These are phyloP conservation scores for Arabidopsis hybrid DNA, from an alignment of 441 rosid species.

Conservation along the genomic window DNA sequence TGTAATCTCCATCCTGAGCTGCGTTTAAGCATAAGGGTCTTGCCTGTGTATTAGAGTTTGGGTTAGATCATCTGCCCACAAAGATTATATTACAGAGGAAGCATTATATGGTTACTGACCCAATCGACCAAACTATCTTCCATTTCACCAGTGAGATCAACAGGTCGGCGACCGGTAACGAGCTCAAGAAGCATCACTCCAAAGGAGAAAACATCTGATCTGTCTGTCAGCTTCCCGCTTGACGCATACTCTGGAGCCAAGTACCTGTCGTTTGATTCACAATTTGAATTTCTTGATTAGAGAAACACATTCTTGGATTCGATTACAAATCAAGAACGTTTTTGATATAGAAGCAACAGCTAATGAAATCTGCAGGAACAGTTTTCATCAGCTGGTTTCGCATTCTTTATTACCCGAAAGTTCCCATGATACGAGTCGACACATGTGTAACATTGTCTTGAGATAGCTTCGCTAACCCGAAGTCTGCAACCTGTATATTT, in stretches of 20 bases:
- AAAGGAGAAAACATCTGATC: slow-evolving; percentile 91
- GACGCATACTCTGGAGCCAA: slow-evolving; percentile 97
- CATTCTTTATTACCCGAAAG: slow-evolving; percentile 73
- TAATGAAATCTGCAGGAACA: background rate
- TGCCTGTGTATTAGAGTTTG: slow-evolving; percentile 66
- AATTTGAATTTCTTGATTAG: slow-evolving; percentile 20
- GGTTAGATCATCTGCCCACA: no score
- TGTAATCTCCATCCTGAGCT: slow-evolving; percentile 58
- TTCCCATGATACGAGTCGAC: slow-evolving; percentile 95
- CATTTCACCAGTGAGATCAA: slow-evolving; percentile 59
- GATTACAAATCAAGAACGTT: background rate
- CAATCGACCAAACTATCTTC: slow-evolving; percentile 91
- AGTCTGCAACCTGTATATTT: slow-evolving; percentile 76
- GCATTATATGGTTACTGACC: slow-evolving; percentile 49
- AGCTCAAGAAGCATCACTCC: slow-evolving; percentile 91
- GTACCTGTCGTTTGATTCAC: slow-evolving; percentile 55
- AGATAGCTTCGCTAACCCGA: slow-evolving; percentile 83
- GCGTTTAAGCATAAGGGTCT: slow-evolving; percentile 67
- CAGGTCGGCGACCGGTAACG: slow-evolving; percentile 76
- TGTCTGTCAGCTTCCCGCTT: slow-evolving; percentile 88
- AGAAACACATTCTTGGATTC: slow-evolving; percentile 6
- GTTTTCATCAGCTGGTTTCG: background rate
- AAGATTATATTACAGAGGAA: slow-evolving; percentile 9
- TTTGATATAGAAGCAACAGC: background rate
- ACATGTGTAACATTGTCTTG: slow-evolving; percentile 79